phyloP scores from a whole-genome alignment of 75 land plant genomes.

The Pseudotsuga menziesii region DNA sequence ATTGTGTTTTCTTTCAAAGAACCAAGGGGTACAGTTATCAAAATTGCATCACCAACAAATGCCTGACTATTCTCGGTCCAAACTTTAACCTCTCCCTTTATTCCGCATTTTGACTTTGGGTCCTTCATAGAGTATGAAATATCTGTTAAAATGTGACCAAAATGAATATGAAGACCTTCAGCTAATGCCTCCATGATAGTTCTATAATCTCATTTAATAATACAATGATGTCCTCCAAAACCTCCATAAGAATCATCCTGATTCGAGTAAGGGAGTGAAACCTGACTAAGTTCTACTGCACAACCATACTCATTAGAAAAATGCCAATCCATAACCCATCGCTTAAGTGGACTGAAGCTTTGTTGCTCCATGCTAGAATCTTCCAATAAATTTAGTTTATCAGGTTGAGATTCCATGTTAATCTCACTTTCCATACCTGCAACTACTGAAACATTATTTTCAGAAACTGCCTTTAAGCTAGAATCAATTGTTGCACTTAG shows the following conservation, averaged over 20 bases:
- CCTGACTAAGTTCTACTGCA: slow-evolving; percentile 79
- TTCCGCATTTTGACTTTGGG: too few species aligned
- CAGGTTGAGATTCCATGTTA: neutral
- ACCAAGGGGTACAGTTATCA: slow-evolving; percentile 90
- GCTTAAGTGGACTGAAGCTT: slow-evolving; percentile 63
- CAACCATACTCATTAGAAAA: slow-evolving; percentile 97
- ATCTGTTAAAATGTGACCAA: slow-evolving; percentile 62
- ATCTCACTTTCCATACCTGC: too few species aligned
- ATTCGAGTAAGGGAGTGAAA: slow-evolving; percentile 94
- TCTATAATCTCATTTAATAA: slow-evolving; percentile 96
- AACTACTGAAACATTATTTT: too few species aligned
- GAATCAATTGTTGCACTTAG: too few species aligned
- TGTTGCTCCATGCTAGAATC: slow-evolving; percentile 13
- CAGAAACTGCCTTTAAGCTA: too few species aligned
- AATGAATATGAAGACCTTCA: slow-evolving; percentile 55
- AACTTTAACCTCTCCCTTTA: slow-evolving; percentile 54
- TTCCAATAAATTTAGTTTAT: neutral
- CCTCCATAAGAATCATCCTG: slow-evolving; percentile 98
- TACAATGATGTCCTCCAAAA: slow-evolving; percentile 97
- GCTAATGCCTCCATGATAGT: slow-evolving; percentile 68
- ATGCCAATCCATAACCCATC: slow-evolving; percentile 98
- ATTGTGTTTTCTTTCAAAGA: slow-evolving; percentile 73
- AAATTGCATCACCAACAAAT: slow-evolving; percentile 75
- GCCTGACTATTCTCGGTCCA: slow-evolving; percentile 55
- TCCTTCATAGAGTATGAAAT: slow-evolving; percentile 30